phyloP scores from a whole-genome alignment of 1,284 basidiomycete species.

The Porodaedalea pini region DNA sequence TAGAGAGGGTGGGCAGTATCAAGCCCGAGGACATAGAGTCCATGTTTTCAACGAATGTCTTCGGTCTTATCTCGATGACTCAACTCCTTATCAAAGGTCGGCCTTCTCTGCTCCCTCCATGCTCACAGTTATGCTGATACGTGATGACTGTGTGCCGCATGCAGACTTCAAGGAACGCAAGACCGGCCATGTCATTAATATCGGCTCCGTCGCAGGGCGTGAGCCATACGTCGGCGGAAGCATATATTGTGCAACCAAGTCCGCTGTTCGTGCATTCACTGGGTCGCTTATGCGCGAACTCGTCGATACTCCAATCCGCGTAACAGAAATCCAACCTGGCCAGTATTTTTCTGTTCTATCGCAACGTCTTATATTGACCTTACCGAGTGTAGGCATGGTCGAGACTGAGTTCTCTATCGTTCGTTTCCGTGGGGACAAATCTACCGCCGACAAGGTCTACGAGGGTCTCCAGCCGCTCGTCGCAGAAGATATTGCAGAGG shows the following conservation, averaged over 20 bases:
- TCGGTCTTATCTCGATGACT: slow-evolving; percentile 82
- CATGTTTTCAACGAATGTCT: slow-evolving; percentile 94
- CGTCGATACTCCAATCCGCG: slow-evolving; percentile 88
- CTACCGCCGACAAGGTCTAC: slow-evolving; percentile 85
- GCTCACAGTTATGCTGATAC: neutral
- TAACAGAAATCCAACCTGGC: slow-evolving; percentile 91
- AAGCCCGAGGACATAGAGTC: slow-evolving; percentile 70
- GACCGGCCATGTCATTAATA: slow-evolving; percentile 90
- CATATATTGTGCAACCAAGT: slow-evolving; percentile 82
- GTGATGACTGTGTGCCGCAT: slow-evolving; percentile 7
- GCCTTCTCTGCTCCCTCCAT: slow-evolving; percentile 16
- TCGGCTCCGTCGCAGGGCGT: slow-evolving; percentile 89
- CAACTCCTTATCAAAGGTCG: slow-evolving; percentile 73
- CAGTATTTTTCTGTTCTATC: slow-evolving; percentile 24
- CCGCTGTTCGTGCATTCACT: slow-evolving; percentile 88
- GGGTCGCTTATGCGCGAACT: slow-evolving; percentile 81
- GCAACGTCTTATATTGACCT: neutral
- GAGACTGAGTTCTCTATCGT: slow-evolving; percentile 91
- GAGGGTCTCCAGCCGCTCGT: slow-evolving; percentile 68
- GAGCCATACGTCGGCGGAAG: slow-evolving; percentile 90
- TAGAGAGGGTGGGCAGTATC: slow-evolving; percentile 81
- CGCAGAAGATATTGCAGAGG: slow-evolving; percentile 90
- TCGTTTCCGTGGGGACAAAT: slow-evolving; percentile 81
- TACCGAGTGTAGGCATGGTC: slow-evolving; percentile 84
- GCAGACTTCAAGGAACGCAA: slow-evolving; percentile 87